A percentile compares a stretch with the other conserved stretches of the same genome.
Evolutionary conservation across 2,329 filamentous ascomycete genomes (phyloP).

Genomic region (Cytospora leucostoma): DNA sequence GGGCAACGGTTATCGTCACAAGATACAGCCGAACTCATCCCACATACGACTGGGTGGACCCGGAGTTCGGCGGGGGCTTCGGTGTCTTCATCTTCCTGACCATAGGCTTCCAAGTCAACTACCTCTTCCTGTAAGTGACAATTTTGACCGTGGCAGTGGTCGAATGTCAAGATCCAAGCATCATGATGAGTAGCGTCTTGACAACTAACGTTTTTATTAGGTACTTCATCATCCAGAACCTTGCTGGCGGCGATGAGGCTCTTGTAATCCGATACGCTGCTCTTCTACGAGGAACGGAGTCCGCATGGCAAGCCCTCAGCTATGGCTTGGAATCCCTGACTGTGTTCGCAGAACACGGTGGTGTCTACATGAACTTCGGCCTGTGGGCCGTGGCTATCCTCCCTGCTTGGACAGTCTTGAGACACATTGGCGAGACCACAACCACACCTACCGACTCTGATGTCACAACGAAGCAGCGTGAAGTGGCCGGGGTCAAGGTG

Average conservation of each 20-base stretch:
- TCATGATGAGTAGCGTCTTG: not conserved
- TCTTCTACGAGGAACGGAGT: conserved; percentile 69
- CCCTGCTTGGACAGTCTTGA: conserved; percentile 65
- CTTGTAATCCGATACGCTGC: conserved; percentile 70
- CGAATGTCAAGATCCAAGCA: not conserved
- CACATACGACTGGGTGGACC: conserved; percentile 64
- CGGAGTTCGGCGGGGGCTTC: conserved; percentile 67
- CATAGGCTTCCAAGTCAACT: conserved; percentile 71
- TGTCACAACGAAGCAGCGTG: not conserved
- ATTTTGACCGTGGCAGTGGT: not conserved
- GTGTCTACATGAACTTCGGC: conserved; percentile 69
- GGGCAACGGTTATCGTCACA: conserved; percentile 67
- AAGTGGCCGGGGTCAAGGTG: not conserved
- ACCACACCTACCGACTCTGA: conserved; percentile 45
- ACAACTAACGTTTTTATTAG: conserved; percentile 36
- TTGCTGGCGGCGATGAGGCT: conserved; percentile 57
- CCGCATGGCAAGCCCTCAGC: conserved; percentile 71
- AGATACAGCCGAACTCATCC: conserved; percentile 59
- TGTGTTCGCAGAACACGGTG: conserved; percentile 65
- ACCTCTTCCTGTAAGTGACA: conserved; percentile 62
- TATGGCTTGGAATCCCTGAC: conserved; percentile 66
- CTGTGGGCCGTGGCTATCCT: conserved; percentile 65
- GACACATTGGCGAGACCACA: conserved; percentile 31
- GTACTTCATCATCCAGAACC: conserved; percentile 70
- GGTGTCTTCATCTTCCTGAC: conserved; percentile 68